A percentile compares a stretch with the other conserved stretches of the same genome.
Evolutionary conservation across 371 early-diverging fungal genomes (phyloP).

Genomic region (Mortierella sp.): DNA sequence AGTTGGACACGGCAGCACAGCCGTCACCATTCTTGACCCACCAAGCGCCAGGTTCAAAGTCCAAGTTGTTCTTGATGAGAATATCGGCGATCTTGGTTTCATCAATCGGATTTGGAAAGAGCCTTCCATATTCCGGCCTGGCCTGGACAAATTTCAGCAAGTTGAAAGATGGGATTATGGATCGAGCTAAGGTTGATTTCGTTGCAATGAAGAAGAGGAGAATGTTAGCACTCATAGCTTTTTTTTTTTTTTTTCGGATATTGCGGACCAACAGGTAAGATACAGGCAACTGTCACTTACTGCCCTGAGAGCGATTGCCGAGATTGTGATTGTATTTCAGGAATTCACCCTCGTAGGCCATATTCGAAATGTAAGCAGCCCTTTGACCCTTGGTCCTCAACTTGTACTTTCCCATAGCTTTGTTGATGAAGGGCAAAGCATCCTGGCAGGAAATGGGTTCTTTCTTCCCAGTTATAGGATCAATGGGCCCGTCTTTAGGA

Average conservation of each 20-base stretch:
- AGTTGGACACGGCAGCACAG: too few relatives aligned
- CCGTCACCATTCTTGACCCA: slow-evolving; percentile 39
- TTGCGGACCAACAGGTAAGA: neutral
- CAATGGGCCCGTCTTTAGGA: too few relatives aligned
- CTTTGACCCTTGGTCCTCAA: slow-evolving; percentile 36
- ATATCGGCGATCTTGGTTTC: slow-evolving; percentile 33
- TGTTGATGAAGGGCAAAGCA: slow-evolving; percentile 48
- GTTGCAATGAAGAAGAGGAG: neutral
- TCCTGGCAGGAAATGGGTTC: slow-evolving; percentile 41
- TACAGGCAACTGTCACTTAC: slow-evolving; percentile 16
- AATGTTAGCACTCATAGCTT: neutral
- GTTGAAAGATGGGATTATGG: slow-evolving; percentile 35
- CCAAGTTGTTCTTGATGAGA: slow-evolving; percentile 33
- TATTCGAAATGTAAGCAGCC: slow-evolving; percentile 49
- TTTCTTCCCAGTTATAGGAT: too few relatives aligned
- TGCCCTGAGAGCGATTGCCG: slow-evolving; percentile 26
- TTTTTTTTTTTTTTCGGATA: neutral
- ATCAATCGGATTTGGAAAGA: slow-evolving; percentile 16
- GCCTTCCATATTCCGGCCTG: too few relatives aligned
- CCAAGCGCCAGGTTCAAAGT: slow-evolving; percentile 52
- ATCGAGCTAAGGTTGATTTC: slow-evolving; percentile 28
- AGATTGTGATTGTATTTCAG: slow-evolving; percentile 43
- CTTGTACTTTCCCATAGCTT: slow-evolving; percentile 42
- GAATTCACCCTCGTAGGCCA: slow-evolving; percentile 43
- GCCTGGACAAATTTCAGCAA: slow-evolving; percentile 25